Conservation (phyloP, 179 eudicot species). For the Spinacia oleracea region DNA sequence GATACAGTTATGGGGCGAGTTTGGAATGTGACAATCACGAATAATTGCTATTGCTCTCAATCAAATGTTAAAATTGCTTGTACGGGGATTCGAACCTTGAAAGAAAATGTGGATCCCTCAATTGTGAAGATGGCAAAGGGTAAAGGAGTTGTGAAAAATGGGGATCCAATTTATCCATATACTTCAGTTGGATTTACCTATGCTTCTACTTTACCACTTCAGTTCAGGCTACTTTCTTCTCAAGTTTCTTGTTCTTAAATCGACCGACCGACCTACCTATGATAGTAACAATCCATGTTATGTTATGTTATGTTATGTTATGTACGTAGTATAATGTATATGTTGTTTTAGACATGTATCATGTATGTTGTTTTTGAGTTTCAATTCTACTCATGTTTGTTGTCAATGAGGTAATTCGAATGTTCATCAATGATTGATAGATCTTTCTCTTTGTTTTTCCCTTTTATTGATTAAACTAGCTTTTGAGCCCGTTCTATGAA, state of each 20-base stretch:
- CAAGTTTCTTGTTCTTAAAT: constrained; percentile 31
- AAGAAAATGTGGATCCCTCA: constrained; percentile 25
- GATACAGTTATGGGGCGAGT: constrained; percentile 8
- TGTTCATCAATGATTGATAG: too few species aligned
- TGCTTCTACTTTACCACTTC: constrained; percentile 30
- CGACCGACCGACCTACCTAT: too few species aligned
- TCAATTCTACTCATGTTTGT: too few species aligned
- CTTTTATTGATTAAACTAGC: too few species aligned
- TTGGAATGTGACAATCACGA: constrained; percentile 36
- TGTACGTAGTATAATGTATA: too few species aligned
- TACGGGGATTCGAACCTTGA: constrained; percentile 24
- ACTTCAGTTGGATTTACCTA: constrained; percentile 30
- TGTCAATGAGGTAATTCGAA: too few species aligned
- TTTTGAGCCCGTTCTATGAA: too few species aligned
- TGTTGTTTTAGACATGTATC: too few species aligned
- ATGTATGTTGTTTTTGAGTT: too few species aligned
- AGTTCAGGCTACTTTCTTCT: constrained; percentile 32
- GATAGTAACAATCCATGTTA: not conserved
- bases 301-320: too few species aligned
- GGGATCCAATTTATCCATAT: constrained; percentile 31
- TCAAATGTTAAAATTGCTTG: constrained; percentile 27
- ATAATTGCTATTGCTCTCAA: constrained; percentile 36
- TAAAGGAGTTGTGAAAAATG: constrained; percentile 25
- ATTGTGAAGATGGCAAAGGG: constrained; percentile 18
- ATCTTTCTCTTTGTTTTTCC: too few species aligned